Evolutionary conservation across 148 eudicot genomes (phyloP), one percentile per base, ranked within the genome.

Genomic region (Salicornia ramosissima): DNA sequence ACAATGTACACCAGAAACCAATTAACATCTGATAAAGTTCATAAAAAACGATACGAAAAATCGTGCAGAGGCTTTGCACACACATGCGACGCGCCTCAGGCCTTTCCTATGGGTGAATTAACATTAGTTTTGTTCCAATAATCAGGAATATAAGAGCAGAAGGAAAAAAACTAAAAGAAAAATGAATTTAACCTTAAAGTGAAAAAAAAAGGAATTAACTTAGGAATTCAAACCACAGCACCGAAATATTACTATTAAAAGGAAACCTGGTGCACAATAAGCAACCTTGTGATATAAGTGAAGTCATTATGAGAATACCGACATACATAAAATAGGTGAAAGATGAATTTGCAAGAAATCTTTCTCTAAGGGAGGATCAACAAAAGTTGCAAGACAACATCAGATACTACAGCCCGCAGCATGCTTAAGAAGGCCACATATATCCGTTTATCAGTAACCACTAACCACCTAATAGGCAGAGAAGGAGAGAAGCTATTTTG

Each of bases 1-100:
- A 65, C 40, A 69, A 71, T 21, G 49, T 47, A 34, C 21, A 66
- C 54, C 74, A 71, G 70, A 65, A 71, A 57, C 74, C 64, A 21
- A 52, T 70, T 14, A 63, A 62, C 12, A 64, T 21, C 29, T 2
- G 31, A 1, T 19, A 51, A 19, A 64, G 47, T 69, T 71, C 61
- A 28, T 18, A 34, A 24, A 19, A 36, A 62, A 45, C 12, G 39
- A 74, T 25, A 47, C 14, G 25, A 10, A 25, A 22, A 33, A 0
- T 26, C 28, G 45, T 42, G 46, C 53, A 36, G 39, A 61, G 65
- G 46, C 25, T 19, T n/a, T 36, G 65, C 47, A n/a, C 2, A n/a
- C 8, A 61, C 42, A 57, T 28, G 33, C 36, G 29, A 28, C 28
- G 39, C 39, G 24, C 18, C 63, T 11, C 9, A 14, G 19, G 72